These are phyloP conservation scores for Bertia moriformis DNA, from an alignment of 2,329 filamentous ascomycete species.

Conservation along the genomic window DNA sequence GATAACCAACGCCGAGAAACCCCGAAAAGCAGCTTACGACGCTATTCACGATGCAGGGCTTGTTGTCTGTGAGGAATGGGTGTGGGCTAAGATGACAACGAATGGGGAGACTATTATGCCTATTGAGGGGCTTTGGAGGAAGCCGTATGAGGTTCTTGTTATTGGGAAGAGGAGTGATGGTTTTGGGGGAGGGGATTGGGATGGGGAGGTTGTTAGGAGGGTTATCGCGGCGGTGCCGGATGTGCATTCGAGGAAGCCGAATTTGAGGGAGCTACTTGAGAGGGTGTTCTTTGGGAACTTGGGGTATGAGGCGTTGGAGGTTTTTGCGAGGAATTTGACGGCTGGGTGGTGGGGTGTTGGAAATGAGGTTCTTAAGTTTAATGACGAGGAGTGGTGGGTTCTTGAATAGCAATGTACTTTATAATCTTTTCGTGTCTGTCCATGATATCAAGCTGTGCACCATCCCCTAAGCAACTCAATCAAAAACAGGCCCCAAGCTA, in stretches of 20 bases:
- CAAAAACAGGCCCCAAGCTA: slow-evolving; percentile 1
- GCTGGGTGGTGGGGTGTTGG: slow-evolving; percentile 48
- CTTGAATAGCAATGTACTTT: background rate
- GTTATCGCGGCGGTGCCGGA: slow-evolving; percentile 45
- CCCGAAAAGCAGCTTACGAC: slow-evolving; percentile 27
- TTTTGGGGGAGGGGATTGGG: background rate
- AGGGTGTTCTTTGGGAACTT: slow-evolving; percentile 18
- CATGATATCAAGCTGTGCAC: too few species aligned
- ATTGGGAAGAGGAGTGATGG: slow-evolving; percentile 22
- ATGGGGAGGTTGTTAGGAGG: slow-evolving; percentile 21
- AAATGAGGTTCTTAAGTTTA: slow-evolving; percentile 46
- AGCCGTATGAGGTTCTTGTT: slow-evolving; percentile 44
- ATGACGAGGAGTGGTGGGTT: slow-evolving; percentile 33
- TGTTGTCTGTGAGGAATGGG: slow-evolving; percentile 40
- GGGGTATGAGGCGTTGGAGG: slow-evolving; percentile 34
- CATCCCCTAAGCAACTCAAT: background rate
- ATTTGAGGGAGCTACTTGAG: slow-evolving; percentile 38
- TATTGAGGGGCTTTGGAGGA: slow-evolving; percentile 36
- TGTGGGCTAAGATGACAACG: slow-evolving; percentile 45
- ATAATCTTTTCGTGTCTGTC: background rate
- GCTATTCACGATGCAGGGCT: slow-evolving; percentile 30
- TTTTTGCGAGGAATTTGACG: slow-evolving; percentile 44
- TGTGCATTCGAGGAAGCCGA: slow-evolving; percentile 51
- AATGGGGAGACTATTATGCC: slow-evolving; percentile 33
- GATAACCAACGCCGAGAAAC: slow-evolving; percentile 41